Conservation (phyloP, 2,329 filamentous ascomycete species). For the Alternaria sp. region DNA sequence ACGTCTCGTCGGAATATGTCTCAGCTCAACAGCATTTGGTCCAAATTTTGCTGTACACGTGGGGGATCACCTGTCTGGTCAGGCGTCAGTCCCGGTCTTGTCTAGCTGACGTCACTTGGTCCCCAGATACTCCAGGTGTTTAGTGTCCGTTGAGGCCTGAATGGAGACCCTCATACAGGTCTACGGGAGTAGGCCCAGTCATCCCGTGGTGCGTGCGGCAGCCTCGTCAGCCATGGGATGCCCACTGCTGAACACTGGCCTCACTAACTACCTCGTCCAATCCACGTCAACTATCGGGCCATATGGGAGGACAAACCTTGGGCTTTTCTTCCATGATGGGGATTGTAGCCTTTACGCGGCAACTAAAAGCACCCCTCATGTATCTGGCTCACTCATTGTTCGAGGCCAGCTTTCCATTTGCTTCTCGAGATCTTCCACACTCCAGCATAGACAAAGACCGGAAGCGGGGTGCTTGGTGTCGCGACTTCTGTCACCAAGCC, state of each 20-base stretch:
- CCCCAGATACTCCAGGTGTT: background rate
- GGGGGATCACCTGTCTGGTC: background rate
- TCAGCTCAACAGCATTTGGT: background rate
- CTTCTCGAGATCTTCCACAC: background rate
- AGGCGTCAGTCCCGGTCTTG: background rate
- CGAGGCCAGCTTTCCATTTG: background rate
- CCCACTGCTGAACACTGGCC: background rate
- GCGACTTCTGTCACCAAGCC: background rate
- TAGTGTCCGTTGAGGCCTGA: background rate
- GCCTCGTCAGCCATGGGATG: background rate
- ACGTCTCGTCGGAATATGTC: background rate
- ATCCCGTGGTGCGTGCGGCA: background rate
- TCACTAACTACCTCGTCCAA: background rate
- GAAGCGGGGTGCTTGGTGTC: background rate
- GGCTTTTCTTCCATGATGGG: background rate
- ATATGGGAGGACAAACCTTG: background rate
- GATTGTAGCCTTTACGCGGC: background rate
- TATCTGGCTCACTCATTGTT: background rate
- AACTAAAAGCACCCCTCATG: background rate
- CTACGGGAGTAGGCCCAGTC: background rate
- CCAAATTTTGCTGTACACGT: background rate
- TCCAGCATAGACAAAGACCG: background rate
- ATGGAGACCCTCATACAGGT: background rate
- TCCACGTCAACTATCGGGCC: background rate
- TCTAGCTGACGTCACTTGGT: background rate